Conservation (phyloP, 148 eudicot species). For the Vaccinium corymbosum region DNA sequence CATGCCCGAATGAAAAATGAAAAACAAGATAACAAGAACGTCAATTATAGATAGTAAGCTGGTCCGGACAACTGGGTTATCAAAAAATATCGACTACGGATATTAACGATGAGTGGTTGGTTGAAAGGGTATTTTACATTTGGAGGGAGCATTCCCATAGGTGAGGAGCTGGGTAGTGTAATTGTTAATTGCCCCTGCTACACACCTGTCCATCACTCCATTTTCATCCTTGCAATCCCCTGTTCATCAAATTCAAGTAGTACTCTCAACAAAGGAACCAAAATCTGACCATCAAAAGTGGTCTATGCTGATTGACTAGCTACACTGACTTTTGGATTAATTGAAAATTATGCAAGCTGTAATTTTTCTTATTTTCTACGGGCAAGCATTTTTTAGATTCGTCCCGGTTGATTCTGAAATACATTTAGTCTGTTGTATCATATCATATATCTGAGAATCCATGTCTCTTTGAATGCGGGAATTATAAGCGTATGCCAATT, state of each 20-base stretch:
- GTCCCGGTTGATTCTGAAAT: too few species aligned
- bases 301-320: not conserved
- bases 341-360: not conserved
- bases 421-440: too few species aligned
- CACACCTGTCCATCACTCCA: constrained; percentile 65
- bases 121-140: constrained; percentile 13
- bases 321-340: not conserved
- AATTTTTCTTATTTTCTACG: too few species aligned
- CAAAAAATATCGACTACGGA: not conserved
- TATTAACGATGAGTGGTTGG: not conserved
- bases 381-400: too few species aligned
- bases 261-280: not conserved
- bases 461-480: too few species aligned
- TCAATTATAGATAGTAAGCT: too few species aligned
- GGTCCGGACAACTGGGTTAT: too few species aligned
- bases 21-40: not conserved
- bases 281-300: not conserved
- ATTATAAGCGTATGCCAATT: too few species aligned
- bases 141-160: constrained; percentile 29
- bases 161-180: constrained; percentile 71
- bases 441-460: too few species aligned
- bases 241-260: not conserved
- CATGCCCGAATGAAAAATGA: not conserved
- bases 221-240: constrained; percentile 91
- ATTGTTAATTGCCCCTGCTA: constrained; percentile 85